Evolutionary conservation across 352 stramenopile genomes (phyloP).

Genomic region (Phytophthora idaei): DNA sequence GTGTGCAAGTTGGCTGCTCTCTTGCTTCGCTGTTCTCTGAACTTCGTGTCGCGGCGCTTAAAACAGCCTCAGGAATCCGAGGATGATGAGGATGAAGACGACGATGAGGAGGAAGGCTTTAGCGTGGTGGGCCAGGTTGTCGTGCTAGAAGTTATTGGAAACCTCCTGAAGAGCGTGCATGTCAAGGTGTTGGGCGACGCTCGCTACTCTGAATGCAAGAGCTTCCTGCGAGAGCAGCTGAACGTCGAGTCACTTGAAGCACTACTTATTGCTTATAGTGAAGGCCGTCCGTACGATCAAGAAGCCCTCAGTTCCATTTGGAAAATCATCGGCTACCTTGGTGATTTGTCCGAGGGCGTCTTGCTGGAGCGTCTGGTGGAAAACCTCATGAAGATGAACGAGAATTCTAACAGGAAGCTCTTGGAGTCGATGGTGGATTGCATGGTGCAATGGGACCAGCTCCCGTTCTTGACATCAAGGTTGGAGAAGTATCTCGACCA

Average conservation of each 20-base stretch:
- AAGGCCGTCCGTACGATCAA: conserved; percentile 61
- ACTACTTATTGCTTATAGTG: conserved; percentile 68
- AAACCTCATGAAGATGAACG: conserved; percentile 77
- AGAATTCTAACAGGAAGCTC: conserved; percentile 71
- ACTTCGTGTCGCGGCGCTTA: conserved; percentile 74
- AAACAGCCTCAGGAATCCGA: conserved; percentile 44
- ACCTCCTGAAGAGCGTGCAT: conserved; percentile 74
- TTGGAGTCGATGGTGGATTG: conserved; percentile 84
- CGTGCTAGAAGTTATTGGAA: conserved; percentile 76
- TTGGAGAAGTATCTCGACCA: conserved; percentile 62
- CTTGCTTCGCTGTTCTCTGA: conserved; percentile 75
- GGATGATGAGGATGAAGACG: conserved; percentile 57
- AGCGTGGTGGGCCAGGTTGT: conserved; percentile 73
- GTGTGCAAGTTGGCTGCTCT: conserved; percentile 84
- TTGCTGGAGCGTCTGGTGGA: conserved; percentile 67
- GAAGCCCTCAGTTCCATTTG: conserved; percentile 77
- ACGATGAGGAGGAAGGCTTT: conserved; percentile 72
- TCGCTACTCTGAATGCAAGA: conserved; percentile 76
- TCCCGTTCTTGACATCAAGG: conserved; percentile 67
- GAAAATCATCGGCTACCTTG: conserved; percentile 74
- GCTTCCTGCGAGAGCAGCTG: conserved; percentile 74
- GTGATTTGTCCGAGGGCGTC: conserved; percentile 60
- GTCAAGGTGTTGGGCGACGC: conserved; percentile 72
- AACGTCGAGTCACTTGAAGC: conserved; percentile 63
- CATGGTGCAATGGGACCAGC: conserved; percentile 75